Evolutionary conservation across 1,284 basidiomycete genomes (phyloP).

Genomic region (Apiotrichum porosum): DNA sequence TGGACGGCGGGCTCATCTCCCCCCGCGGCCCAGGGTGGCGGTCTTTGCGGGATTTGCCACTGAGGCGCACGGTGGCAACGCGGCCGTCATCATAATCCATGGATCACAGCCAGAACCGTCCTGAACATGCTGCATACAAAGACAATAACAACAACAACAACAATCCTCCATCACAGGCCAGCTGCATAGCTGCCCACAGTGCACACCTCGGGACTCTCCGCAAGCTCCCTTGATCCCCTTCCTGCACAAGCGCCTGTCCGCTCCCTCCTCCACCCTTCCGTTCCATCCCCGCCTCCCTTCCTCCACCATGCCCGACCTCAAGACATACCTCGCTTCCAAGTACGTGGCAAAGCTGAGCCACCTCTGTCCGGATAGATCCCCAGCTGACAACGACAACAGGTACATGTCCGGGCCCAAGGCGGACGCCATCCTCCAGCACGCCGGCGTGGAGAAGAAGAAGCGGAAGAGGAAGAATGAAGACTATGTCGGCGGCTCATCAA

Average conservation of each 20-base stretch:
- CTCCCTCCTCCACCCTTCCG: too few species aligned
- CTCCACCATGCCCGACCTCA: constrained; percentile 46
- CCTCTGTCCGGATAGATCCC: too few species aligned
- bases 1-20: too few species aligned
- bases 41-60: constrained; percentile 18
- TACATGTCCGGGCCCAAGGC: constrained; percentile 98
- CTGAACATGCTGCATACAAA: too few species aligned
- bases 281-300: too few species aligned
- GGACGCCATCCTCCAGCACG: constrained; percentile 80
- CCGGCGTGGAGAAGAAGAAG: constrained; percentile 55
- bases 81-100: constrained; percentile 1
- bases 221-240: too few species aligned
- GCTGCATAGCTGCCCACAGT: too few species aligned
- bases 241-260: too few species aligned
- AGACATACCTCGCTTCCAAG: constrained; percentile 54
- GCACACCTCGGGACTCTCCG: too few species aligned
- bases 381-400: constrained; percentile 27
- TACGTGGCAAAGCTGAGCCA: constrained; percentile 21
- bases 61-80: constrained; percentile 8
- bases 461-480: constrained; percentile 63
- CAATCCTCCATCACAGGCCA: too few species aligned
- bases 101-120: too few species aligned
- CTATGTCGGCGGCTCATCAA: constrained; percentile 37
- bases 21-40: constrained; percentile 1
- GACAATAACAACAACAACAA: too few species aligned